Conservation (phyloP, 495 filamentous ascomycete genomes). For the Penicillium psychrofluorescens region DNA sequence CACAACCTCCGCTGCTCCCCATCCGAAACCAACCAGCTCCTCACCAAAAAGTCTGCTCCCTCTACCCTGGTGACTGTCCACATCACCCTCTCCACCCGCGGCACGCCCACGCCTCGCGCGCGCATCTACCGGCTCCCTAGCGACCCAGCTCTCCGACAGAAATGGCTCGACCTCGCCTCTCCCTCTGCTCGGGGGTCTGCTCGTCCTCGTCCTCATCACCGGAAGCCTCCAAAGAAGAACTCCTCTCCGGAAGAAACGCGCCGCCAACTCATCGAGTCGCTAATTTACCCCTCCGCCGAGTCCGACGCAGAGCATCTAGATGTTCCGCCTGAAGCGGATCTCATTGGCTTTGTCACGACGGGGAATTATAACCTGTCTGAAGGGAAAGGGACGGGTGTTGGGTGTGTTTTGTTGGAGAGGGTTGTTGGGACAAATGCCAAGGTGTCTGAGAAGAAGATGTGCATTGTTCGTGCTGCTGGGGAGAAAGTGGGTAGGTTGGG, state of each 20-base stretch:
- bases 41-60: constrained; percentile 14
- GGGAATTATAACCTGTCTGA: constrained; percentile 77
- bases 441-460: constrained; percentile 43
- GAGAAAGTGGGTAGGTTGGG: constrained; percentile 69
- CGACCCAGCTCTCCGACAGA: constrained; percentile 35
- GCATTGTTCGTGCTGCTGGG: constrained; percentile 76
- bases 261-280: constrained; percentile 46
- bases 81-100: constrained; percentile 51
- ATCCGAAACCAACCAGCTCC: constrained; percentile 12
- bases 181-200: neutral
- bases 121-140: constrained; percentile 66
- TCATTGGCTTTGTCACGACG: constrained; percentile 88
- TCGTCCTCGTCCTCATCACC: neutral
- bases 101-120: constrained; percentile 53
- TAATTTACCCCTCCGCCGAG: constrained; percentile 31
- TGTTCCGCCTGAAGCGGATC: constrained; percentile 64
- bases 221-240: constrained; percentile 2
- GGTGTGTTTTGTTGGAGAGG: constrained; percentile 56
- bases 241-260: constrained; percentile 29
- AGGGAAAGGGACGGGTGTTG: constrained; percentile 70
- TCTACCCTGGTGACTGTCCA: constrained; percentile 48
- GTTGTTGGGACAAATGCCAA: constrained; percentile 28
- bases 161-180: constrained; percentile 44
- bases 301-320: constrained; percentile 48
- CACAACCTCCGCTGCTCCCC: constrained; percentile 20